Percentiles rank a stretch among this genome's conserved stretches.
Evolutionary conservation across 202 grass and related monocot species (phyloP).

Genomic region (Panicum virgatum): DNA sequence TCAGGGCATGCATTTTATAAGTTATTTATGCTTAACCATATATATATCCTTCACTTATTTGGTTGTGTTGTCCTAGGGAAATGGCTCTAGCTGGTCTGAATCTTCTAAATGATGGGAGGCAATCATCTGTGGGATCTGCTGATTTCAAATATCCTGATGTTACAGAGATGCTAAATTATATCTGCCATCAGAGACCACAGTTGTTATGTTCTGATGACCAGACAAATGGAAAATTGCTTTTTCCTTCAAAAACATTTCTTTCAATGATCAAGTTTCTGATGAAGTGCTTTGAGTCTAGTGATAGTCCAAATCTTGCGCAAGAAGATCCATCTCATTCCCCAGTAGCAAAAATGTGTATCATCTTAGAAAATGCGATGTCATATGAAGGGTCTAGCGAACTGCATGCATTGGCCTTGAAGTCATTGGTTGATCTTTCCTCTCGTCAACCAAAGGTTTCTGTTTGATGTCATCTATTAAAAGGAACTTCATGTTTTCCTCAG

Average conservation of each 20-base stretch:
- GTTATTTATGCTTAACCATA: neutral
- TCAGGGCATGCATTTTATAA: slow-evolving; percentile 23
- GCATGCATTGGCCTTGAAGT: slow-evolving; percentile 81
- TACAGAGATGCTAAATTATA: slow-evolving; percentile 71
- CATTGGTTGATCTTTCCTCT: slow-evolving; percentile 84
- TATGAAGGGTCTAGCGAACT: slow-evolving; percentile 89
- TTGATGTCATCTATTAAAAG: slow-evolving; percentile 5
- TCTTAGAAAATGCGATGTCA: slow-evolving; percentile 89
- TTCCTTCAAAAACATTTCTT: slow-evolving; percentile 84
- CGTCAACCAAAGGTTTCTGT: slow-evolving; percentile 69
- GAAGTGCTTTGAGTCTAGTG: slow-evolving; percentile 82
- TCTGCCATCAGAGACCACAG: slow-evolving; percentile 64
- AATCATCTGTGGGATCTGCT: slow-evolving; percentile 43
- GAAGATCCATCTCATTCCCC: slow-evolving; percentile 52
- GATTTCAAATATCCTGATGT: slow-evolving; percentile 76
- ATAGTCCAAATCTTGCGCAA: slow-evolving; percentile 33
- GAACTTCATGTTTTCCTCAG: slow-evolving; percentile 26
- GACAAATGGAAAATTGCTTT: slow-evolving; percentile 56
- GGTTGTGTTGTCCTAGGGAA: slow-evolving; percentile 65
- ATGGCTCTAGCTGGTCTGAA: slow-evolving; percentile 87
- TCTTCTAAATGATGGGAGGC: slow-evolving; percentile 69
- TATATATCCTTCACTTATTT: slow-evolving; percentile 30
- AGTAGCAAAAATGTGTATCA: slow-evolving; percentile 61
- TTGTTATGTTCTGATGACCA: slow-evolving; percentile 63
- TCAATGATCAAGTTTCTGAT: slow-evolving; percentile 91